phyloP scores from a whole-genome alignment of 257 asterid species.

The Plantago elongata region DNA sequence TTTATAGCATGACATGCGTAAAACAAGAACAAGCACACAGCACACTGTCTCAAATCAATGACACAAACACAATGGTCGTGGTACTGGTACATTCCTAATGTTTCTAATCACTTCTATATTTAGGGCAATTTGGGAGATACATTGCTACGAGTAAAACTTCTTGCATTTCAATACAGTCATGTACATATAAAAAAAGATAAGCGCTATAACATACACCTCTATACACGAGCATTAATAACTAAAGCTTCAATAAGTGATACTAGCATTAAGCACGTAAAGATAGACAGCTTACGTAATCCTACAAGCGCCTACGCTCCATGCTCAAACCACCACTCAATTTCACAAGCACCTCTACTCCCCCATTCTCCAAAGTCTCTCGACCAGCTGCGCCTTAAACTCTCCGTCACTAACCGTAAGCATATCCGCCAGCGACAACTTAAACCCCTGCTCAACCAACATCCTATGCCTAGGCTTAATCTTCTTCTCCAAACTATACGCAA shows the following conservation, averaged over 20 bases:
- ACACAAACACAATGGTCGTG: no score
- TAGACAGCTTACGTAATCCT: constrained; percentile 26
- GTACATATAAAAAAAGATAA: constrained; percentile 7
- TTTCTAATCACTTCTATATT: no score
- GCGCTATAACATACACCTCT: constrained; percentile 4
- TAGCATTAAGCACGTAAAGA: background rate
- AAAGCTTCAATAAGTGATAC: background rate
- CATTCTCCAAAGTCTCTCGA: constrained; percentile 48
- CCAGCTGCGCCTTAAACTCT: constrained; percentile 50
- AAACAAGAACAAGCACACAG: no score
- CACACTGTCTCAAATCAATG: no score
- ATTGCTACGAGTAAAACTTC: no score
- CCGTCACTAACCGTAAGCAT: constrained; percentile 85
- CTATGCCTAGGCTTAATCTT: constrained; percentile 65
- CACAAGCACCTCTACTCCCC: background rate
- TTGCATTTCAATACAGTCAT: background rate
- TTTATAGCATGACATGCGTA: no score
- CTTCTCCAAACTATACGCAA: constrained; percentile 74
- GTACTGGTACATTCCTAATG: no score
- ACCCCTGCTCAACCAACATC: constrained; percentile 52
- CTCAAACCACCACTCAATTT: no score
- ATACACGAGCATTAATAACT: constrained; percentile 4
- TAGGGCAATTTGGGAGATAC: no score
- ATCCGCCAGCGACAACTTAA: constrained; percentile 41
- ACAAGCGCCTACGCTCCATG: constrained; percentile 26